These are phyloP conservation scores for Hygrocybe coccinea DNA, from an alignment of 768 basidiomycete species.

Conservation along the genomic window DNA sequence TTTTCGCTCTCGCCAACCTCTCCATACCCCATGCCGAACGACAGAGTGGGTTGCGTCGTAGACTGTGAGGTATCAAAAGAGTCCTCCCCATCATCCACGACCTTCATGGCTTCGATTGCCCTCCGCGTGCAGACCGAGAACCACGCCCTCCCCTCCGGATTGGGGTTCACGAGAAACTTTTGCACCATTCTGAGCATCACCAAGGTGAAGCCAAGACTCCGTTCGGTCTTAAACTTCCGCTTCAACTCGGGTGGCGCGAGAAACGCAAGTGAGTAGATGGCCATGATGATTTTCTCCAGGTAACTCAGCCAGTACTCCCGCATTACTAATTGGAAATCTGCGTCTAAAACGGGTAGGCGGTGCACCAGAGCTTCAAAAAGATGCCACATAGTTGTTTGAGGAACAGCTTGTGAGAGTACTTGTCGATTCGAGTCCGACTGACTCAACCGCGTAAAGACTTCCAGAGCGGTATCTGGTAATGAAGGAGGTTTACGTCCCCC, in stretches of 20 bases:
- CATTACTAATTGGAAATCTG: constrained; percentile 63
- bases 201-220: constrained; percentile 59
- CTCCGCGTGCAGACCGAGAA: constrained; percentile 57
- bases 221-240: constrained; percentile 59
- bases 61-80: constrained; percentile 64
- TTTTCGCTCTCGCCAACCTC: constrained; percentile 61
- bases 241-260: constrained; percentile 74
- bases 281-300: constrained; percentile 72
- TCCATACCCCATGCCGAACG: constrained; percentile 84
- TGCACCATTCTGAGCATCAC: constrained; percentile 71
- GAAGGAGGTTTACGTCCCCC: constrained; percentile 49
- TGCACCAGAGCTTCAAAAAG: constrained; percentile 71
- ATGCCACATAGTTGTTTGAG: constrained; percentile 50
- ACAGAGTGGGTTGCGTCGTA: constrained; percentile 52
- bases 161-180: constrained; percentile 49
- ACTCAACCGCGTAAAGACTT: constrained; percentile 75
- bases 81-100: constrained; percentile 73
- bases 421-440: constrained; percentile 77
- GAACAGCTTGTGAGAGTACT: constrained; percentile 57
- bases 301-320: constrained; percentile 72
- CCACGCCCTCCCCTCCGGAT: constrained; percentile 47
- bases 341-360: constrained; percentile 74
- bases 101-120: constrained; percentile 71
- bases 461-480: constrained; percentile 72
- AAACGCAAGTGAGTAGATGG: constrained; percentile 85